These are phyloP conservation scores for Ceratobasidium sp. DNA, from an alignment of 1,284 basidiomycete species.

Conservation along the genomic window DNA sequence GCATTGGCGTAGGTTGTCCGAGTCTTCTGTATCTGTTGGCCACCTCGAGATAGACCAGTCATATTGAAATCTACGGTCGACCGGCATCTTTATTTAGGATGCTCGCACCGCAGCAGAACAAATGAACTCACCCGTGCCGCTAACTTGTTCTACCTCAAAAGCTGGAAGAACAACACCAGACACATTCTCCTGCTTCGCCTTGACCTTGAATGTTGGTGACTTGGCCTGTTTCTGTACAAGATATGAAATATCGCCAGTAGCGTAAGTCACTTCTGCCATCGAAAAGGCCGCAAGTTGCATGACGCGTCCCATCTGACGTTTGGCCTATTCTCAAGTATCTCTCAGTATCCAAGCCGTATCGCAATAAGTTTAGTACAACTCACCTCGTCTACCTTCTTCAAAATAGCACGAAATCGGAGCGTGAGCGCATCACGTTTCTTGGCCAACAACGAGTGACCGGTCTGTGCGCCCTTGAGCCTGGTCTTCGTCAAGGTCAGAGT, in stretches of 20 bases:
- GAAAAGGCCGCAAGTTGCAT: constrained; percentile 99
- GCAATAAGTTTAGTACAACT: constrained; percentile 49
- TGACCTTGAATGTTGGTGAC: constrained; percentile 91
- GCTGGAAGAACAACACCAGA: constrained; percentile 97
- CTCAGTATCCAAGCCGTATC: too few species aligned
- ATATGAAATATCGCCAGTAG: constrained; percentile 97
- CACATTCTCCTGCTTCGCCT: constrained; percentile 97
- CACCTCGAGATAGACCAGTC: constrained; percentile 97
- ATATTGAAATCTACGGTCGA: constrained; percentile 86
- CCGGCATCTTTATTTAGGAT: neutral
- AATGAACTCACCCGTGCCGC: constrained; percentile 73
- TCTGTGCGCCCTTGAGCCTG: constrained; percentile 95
- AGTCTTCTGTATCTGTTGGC: constrained; percentile 93
- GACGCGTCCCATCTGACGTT: constrained; percentile 98
- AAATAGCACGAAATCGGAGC: constrained; percentile 89
- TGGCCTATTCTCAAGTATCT: constrained; percentile 69
- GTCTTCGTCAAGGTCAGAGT: constrained; percentile 93
- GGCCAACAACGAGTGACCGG: constrained; percentile 94
- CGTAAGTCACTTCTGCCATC: constrained; percentile 97
- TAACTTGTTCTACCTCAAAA: constrained; percentile 89
- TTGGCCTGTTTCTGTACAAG: constrained; percentile 92
- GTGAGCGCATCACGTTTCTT: constrained; percentile 98
- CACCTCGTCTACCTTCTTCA: constrained; percentile 94
- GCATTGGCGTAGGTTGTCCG: constrained; percentile 98
- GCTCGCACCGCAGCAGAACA: neutral